Evolutionary conservation across 2,329 filamentous ascomycete genomes (phyloP), one percentile per base, ranked within the genome.

Genomic region (Colletotrichum sp.): DNA sequence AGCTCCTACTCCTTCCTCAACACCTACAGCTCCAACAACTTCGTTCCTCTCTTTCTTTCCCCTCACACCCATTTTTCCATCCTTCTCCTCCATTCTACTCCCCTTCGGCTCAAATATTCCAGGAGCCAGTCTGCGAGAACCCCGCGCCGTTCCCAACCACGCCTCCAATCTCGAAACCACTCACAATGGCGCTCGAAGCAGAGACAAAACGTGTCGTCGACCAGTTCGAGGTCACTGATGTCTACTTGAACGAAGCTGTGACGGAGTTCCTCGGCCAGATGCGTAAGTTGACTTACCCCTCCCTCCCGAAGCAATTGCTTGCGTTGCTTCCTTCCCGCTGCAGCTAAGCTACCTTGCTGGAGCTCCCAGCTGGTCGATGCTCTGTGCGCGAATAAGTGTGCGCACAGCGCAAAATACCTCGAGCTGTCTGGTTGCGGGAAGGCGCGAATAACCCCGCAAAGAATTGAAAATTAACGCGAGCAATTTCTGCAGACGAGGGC

Each of bases 251-350:
- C 84, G 91, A 90, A 81, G 95, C 93, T 79, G 96, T 98, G 77
- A 89, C 92, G 78, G 96, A 98, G 84, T 99, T 98, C 83, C 91
- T 98, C 79, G 89, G 89, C 77, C 93, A 99, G 87, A 96, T 98
- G 93, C 89, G 94, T 90, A 85, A 72, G 86, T 84, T 63, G 28
- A 66, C 26, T 30, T 34, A 24, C 26, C 71, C n/a, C 34, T 49
- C 39, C 72, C 15, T 18, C 67, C 44, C 69, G 8, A 28, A n/a
- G 36, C 10, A 57, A 21, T 24, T 15, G 32, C 44, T 59, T 36
- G 62, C 8, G 1, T 49, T 49, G n/a, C 44, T 21, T 49, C 44
- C 44, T 21, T 21, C 44, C 44, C 44, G n/a, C 44, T 21, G 44
- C 44, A 49, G 44, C 59, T 13, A 21, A n/a, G 30, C 28, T 21